Evolutionary conservation across 2,329 filamentous ascomycete species (phyloP).

Genomic region (Diaporthe sp.): DNA sequence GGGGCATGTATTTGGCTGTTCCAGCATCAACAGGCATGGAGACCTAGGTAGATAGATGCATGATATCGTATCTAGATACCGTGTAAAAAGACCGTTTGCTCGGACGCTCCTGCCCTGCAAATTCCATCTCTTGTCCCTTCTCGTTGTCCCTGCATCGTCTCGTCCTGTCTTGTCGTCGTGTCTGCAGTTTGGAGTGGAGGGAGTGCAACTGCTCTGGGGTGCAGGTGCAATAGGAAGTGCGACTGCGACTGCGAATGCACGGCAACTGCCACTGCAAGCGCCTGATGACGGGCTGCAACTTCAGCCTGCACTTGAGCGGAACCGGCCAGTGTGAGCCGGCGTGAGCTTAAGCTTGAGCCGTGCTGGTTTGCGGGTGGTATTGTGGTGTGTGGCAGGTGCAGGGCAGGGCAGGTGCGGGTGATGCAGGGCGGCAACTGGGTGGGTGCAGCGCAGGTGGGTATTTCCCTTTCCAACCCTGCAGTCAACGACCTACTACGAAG

Average conservation of each 20-base stretch:
- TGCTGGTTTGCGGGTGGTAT: slow-evolving; percentile 7
- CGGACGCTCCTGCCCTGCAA: neutral
- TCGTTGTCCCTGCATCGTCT: slow-evolving; percentile 9
- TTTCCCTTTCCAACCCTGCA: slow-evolving; percentile 8
- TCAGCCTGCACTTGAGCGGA: slow-evolving; percentile 33
- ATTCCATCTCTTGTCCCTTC: neutral
- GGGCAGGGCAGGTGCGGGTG: neutral
- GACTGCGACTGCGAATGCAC: neutral
- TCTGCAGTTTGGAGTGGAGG: slow-evolving; percentile 1
- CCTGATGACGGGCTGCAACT: slow-evolving; percentile 36
- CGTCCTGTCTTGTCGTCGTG: slow-evolving; percentile 20
- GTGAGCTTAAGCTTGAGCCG: slow-evolving; percentile 28
- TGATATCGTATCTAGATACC: neutral
- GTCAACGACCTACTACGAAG: neutral
- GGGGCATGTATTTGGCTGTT: neutral
- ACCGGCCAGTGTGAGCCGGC: slow-evolving; percentile 28
- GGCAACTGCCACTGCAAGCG: slow-evolving; percentile 24
- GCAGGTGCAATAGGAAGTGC: slow-evolving; percentile 1
- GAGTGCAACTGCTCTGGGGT: neutral
- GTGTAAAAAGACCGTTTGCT: neutral
- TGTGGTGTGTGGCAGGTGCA: slow-evolving; percentile 2
- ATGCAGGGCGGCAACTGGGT: neutral
- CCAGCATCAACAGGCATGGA: neutral
- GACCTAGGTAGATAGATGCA: neutral
- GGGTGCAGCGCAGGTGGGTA: neutral